phyloP scores from a whole-genome alignment of 1,139 yeast genomes.

The Kodamaea alishanica region DNA sequence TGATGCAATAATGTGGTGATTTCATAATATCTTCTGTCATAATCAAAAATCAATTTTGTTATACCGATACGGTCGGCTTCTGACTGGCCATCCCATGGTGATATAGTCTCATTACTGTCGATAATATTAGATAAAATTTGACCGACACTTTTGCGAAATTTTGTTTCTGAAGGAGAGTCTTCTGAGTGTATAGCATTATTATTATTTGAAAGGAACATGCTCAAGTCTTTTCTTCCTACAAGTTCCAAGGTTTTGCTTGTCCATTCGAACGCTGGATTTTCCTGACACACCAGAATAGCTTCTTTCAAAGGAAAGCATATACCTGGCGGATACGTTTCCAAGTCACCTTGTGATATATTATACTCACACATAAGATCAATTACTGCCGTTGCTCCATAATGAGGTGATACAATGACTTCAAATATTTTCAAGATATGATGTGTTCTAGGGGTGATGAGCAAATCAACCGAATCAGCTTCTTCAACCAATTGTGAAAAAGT shows the following conservation, averaged over 20 bases:
- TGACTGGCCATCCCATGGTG: constrained; percentile 65
- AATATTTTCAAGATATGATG: constrained; percentile 54
- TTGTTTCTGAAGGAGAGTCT: constrained; percentile 4
- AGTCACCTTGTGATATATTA: constrained; percentile 46
- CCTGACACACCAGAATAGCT: constrained; percentile 55
- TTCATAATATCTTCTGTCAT: constrained; percentile 78
- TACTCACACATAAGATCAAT: constrained; percentile 58
- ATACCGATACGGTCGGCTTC: constrained; percentile 64
- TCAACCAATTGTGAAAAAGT: constrained; percentile 68
- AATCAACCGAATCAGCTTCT: constrained; percentile 60
- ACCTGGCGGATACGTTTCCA: constrained; percentile 76
- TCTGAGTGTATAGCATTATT: neutral
- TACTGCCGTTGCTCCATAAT: constrained; percentile 49
- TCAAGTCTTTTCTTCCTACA: constrained; percentile 66
- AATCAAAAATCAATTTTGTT: constrained; percentile 69
- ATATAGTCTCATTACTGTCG: constrained; percentile 43
- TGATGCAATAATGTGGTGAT: constrained; percentile 69
- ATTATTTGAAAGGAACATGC: constrained; percentile 23
- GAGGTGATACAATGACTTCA: constrained; percentile 57
- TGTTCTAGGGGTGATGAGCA: constrained; percentile 61
- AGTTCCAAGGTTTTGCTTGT: constrained; percentile 49
- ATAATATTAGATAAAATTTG: constrained; percentile 45
- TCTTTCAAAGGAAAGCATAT: constrained; percentile 63
- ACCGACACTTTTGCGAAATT: constrained; percentile 41
- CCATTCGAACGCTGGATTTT: constrained; percentile 51